Percentiles rank a stretch among this genome's conserved stretches.
Conservation (phyloP, 2,329 filamentous ascomycete genomes). For the Aspergillus proliferans region DNA sequence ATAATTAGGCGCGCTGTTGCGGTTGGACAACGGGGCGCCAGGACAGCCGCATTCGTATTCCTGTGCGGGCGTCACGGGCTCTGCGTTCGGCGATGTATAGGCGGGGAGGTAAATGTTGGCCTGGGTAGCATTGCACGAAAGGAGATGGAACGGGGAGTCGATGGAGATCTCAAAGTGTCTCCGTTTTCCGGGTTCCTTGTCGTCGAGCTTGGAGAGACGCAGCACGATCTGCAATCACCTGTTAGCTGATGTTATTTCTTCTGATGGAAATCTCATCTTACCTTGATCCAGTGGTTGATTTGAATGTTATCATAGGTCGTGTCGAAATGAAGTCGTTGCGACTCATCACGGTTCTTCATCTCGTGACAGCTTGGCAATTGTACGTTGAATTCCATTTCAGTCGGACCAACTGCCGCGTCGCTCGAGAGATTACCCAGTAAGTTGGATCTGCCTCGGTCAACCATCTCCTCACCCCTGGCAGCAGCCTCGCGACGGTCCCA, state of each 20-base stretch:
- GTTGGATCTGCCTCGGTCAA: conserved; percentile 56
- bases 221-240: conserved; percentile 66
- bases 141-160: conserved; percentile 87
- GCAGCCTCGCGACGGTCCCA: conserved; percentile 54
- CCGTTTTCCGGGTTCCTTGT: conserved; percentile 68
- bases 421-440: conserved; percentile 73
- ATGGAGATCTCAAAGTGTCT: conserved; percentile 95
- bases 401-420: conserved; percentile 74
- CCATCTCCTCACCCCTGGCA: conserved; percentile 50
- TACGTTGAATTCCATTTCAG: conserved; percentile 90
- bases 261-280: conserved; percentile 35
- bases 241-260: conserved; percentile 7
- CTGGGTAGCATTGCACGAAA: conserved; percentile 88
- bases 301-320: conserved; percentile 92
- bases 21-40: conserved; percentile 49
- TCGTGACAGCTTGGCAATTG: conserved; percentile 83
- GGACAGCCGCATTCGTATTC: conserved; percentile 62
- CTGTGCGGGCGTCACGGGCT: conserved; percentile 47
- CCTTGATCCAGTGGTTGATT: conserved; percentile 95
- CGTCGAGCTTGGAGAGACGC: conserved; percentile 78
- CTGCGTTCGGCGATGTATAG: conserved; percentile 57
- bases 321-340: conserved; percentile 70
- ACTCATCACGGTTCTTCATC: conserved; percentile 66
- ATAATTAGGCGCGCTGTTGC: conserved; percentile 20
- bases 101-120: conserved; percentile 80